A percentile compares a stretch with the other conserved stretches of the same genome.
Evolutionary conservation across 352 stramenopile genomes (phyloP).

Genomic region (Phytophthora fragariaefolia): DNA sequence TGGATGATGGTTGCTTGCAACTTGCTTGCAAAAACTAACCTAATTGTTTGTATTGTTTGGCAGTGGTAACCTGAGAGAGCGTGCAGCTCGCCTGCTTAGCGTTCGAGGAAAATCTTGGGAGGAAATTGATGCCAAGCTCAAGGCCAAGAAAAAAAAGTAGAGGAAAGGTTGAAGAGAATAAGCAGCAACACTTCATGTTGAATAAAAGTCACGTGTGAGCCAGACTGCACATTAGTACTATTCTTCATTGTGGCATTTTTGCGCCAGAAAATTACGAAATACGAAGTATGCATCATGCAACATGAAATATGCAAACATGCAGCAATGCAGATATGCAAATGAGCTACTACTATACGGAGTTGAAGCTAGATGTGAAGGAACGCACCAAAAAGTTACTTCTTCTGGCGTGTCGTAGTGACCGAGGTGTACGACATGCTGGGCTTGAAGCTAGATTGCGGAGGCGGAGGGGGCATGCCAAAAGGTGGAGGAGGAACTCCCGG

Average conservation of each 20-base stretch:
- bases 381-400: slow-evolving; percentile 48
- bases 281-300: slow-evolving; percentile 25
- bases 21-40: slow-evolving; percentile 12
- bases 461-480: slow-evolving; percentile 43
- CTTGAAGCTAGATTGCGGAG: slow-evolving; percentile 65
- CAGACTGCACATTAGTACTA: slow-evolving; percentile 18
- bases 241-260: slow-evolving; percentile 37
- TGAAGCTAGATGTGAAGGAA: slow-evolving; percentile 28
- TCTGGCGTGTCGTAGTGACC: slow-evolving; percentile 65
- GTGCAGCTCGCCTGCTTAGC: slow-evolving; percentile 92
- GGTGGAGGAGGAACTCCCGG: slow-evolving; percentile 38
- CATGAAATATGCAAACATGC: slow-evolving; percentile 22
- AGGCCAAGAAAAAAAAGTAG: slow-evolving; percentile 58
- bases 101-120: slow-evolving; percentile 93
- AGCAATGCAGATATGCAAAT: slow-evolving; percentile 28
- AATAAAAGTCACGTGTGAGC: no score
- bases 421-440: slow-evolving; percentile 84
- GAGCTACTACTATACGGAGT: slow-evolving; percentile 40
- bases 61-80: slow-evolving; percentile 91
- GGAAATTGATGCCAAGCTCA: slow-evolving; percentile 88
- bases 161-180: no score
- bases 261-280: slow-evolving; percentile 30
- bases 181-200: no score
- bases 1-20: not conserved
- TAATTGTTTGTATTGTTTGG: slow-evolving; percentile 11